These are phyloP conservation scores for Termitomyces titanicus DNA, from an alignment of 768 basidiomycete genomes.

Conservation along the genomic window DNA sequence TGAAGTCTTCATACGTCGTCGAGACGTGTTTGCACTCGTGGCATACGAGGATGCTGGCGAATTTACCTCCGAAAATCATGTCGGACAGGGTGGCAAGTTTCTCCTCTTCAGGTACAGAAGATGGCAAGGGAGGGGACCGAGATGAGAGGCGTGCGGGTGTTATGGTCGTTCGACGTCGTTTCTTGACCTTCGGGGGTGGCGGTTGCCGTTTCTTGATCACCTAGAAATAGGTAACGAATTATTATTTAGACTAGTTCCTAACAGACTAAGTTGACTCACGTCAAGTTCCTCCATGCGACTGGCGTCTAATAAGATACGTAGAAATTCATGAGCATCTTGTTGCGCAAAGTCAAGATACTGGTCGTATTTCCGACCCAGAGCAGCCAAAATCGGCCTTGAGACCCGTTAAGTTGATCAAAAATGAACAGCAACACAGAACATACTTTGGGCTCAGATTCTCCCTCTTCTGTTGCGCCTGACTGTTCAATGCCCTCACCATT, in stretches of 20 bases:
- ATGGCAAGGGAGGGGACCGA: conserved; percentile 9
- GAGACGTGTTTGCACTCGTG: conserved; percentile 93
- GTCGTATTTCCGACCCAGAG: conserved; percentile 82
- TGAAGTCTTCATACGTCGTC: conserved; percentile 90
- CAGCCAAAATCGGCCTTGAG: conserved; percentile 55
- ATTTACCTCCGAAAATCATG: conserved; percentile 85
- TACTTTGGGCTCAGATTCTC: conserved; percentile 67
- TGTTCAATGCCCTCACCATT: conserved; percentile 61
- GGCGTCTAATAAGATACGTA: conserved; percentile 84
- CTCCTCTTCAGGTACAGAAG: conserved; percentile 36
- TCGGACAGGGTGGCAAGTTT: conserved; percentile 73
- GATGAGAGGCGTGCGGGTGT: conserved; percentile 18
- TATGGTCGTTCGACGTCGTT: conserved; percentile 36
- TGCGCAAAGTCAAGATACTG: conserved; percentile 95
- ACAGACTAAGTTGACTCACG: conserved; percentile 36
- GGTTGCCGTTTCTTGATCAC: conserved; percentile 75
- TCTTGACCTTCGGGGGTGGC: conserved; percentile 32
- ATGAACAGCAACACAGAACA: conserved; percentile 20
- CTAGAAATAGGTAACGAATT: conserved; percentile 32
- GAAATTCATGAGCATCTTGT: conserved; percentile 94
- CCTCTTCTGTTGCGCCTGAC: conserved; percentile 47
- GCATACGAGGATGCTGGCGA: conserved; percentile 91
- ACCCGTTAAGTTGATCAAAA: not conserved
- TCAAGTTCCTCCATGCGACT: conserved; percentile 96
- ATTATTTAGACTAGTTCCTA: not conserved